A percentile compares a stretch with the other conserved stretches of the same genome.
Evolutionary conservation across 2,329 filamentous ascomycete species (phyloP).

Genomic region (Harringtonia lauricola): DNA sequence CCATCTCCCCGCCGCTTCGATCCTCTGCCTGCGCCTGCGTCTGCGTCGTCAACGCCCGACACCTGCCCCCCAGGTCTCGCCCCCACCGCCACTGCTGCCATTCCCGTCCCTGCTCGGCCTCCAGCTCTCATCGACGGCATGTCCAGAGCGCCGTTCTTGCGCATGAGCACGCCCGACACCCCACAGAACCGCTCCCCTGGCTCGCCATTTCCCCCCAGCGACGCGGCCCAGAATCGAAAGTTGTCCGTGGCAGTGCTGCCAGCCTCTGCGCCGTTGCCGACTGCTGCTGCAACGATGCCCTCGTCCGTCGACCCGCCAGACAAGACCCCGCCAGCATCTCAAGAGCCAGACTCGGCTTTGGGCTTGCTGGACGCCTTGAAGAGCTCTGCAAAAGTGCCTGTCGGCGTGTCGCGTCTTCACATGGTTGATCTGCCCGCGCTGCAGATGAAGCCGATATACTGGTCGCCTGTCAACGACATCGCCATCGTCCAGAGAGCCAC

Average conservation of each 20-base stretch:
- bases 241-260: neutral
- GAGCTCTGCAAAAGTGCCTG: slow-evolving; percentile 51
- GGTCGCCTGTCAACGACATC: slow-evolving; percentile 87
- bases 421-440: slow-evolving; percentile 73
- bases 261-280: neutral
- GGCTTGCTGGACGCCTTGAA: neutral
- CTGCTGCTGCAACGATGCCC: neutral
- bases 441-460: slow-evolving; percentile 94
- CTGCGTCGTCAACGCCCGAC: neutral
- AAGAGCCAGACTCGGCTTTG: neutral
- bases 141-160: slow-evolving; percentile 41
- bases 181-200: slow-evolving; percentile 15
- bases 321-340: no score
- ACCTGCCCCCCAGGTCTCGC: neutral
- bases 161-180: slow-evolving; percentile 27
- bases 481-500: slow-evolving; percentile 74
- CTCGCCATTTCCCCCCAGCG: no score
- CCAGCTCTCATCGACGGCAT: slow-evolving; percentile 35
- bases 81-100: neutral
- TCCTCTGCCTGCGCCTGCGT: neutral
- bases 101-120: slow-evolving; percentile 12
- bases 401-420: slow-evolving; percentile 84
- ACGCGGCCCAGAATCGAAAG: slow-evolving; percentile 10
- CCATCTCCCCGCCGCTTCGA: slow-evolving; percentile 1
- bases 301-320: no score